Conservation (phyloP, 2,329 filamentous ascomycete genomes). For the Fusarium pseudoanthophilum region DNA sequence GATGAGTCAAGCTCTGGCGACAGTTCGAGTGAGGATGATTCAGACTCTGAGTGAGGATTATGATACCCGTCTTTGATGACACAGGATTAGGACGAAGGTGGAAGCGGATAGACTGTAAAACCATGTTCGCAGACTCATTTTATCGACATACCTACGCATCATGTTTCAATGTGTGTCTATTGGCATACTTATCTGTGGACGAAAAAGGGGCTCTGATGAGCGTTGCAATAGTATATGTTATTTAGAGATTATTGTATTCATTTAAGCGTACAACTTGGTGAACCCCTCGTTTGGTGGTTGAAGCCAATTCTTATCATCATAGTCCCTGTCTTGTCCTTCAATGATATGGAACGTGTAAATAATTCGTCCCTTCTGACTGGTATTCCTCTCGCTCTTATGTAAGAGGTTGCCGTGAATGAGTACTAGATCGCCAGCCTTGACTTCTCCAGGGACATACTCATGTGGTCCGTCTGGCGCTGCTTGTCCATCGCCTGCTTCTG, state of each 20-base stretch:
- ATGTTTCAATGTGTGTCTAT: conserved; percentile 19
- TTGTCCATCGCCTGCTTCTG: conserved; percentile 59
- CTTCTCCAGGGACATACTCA: conserved; percentile 80
- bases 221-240: background rate
- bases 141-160: conserved; percentile 41
- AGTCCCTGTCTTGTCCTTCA: conserved; percentile 77
- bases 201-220: conserved; percentile 6
- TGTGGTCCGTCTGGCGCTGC: conserved; percentile 52
- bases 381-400: conserved; percentile 96
- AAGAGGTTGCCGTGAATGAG: conserved; percentile 95
- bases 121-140: conserved; percentile 30
- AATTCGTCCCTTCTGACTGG: conserved; percentile 84
- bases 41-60: conserved; percentile 37
- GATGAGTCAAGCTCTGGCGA: conserved; percentile 51
- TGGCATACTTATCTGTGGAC: conserved; percentile 17
- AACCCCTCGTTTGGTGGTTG: conserved; percentile 86
- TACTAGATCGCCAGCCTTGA: conserved; percentile 90
- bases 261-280: conserved; percentile 67
- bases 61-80: conserved; percentile 20
- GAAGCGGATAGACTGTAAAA: conserved; percentile 42
- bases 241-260: background rate
- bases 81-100: conserved; percentile 12
- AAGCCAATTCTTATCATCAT: conserved; percentile 92
- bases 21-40: conserved; percentile 38
- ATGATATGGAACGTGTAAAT: conserved; percentile 99